Evolutionary conservation across 2,329 filamentous ascomycete species (phyloP).

Genomic region (Penicillium sp.): DNA sequence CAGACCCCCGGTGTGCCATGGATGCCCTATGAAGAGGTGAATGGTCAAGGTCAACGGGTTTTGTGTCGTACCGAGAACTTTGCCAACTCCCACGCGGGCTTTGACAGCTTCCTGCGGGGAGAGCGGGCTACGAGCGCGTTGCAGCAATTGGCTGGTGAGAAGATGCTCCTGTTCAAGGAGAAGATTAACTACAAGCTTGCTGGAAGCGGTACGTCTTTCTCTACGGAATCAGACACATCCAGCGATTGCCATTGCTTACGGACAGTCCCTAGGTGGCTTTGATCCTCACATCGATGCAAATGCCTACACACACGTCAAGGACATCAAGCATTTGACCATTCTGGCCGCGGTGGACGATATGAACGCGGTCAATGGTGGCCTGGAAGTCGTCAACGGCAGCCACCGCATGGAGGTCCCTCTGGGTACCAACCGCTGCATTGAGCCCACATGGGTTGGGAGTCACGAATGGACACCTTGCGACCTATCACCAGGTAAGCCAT

Average conservation of each 20-base stretch:
- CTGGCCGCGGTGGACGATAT: conserved; percentile 49
- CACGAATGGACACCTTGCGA: conserved; percentile 46
- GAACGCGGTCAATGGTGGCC: conserved; percentile 45
- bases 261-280: conserved; percentile 40
- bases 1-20: conserved; percentile 35
- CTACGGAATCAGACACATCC: too few relatives aligned
- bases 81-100: conserved; percentile 40
- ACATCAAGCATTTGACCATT: conserved; percentile 51
- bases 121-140: conserved; percentile 39
- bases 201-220: conserved; percentile 41
- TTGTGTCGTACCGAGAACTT: conserved; percentile 46
- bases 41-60: conserved; percentile 38
- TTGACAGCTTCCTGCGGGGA: conserved; percentile 47
- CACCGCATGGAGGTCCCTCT: conserved; percentile 46
- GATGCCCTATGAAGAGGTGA: conserved; percentile 47
- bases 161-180: conserved; percentile 53
- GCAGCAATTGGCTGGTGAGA: conserved; percentile 43
- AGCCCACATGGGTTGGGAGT: conserved; percentile 41
- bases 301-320: conserved; percentile 51
- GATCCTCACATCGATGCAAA: conserved; percentile 50
- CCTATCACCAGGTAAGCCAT: conserved; percentile 41
- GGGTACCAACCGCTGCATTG: conserved; percentile 44
- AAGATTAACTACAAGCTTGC: conserved; percentile 54
- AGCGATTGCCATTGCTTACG: too few relatives aligned
- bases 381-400: conserved; percentile 50